Evolutionary conservation across 176 grass and related monocot genomes (phyloP), one percentile per base, ranked within the genome.

Genomic region (Hsuehochloa calcarea): DNA sequence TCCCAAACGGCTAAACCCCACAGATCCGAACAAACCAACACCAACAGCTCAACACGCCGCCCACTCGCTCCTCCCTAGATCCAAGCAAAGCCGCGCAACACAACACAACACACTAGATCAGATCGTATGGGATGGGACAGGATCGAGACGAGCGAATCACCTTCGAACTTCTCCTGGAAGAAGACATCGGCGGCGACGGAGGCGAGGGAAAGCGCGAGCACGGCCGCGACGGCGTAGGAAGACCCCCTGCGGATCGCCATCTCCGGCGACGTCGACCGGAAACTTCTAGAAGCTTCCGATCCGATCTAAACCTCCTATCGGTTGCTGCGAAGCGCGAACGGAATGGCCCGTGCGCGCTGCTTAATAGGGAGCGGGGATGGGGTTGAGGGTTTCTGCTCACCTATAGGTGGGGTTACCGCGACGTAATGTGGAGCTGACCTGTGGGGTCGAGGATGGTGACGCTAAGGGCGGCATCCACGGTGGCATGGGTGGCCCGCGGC

Each of bases 101-200:
- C 27, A 47, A 22, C 31, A 50, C 27, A 41, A 7, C 67, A 26
- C 16, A 47, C 10, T 16, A 50, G 51, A 79, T 68, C 55, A 23
- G 56, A 87, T 87, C 72, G 34, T 65, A 4, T 16, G 22, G 26
- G 78, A 35, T 6, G 65, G 16, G 20, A 46, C 17, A 49, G 78
- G 65, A 44, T 73, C 19, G 22, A 37, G 46, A 17, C 44, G 10
- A 45, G 44, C 44, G 10, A 12, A 45, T 45, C 92, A 98, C 96
- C 95, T 82, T 85, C 89, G 87, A 98, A 98, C 80, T 92, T 94
- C 89, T 98, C 96, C 85, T 95, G 87, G 75, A 98, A 98, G 87
- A 86, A 98, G 91, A 98, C 89, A 58, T 97, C 90, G 23, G 46
- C 90, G 14, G 81, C 29, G 63, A 54, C 90, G 2, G 87, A 62